Base-by-base conservation (phyloP, 352 stramenopile genomes). In the Pythium apleroticum region DNA sequence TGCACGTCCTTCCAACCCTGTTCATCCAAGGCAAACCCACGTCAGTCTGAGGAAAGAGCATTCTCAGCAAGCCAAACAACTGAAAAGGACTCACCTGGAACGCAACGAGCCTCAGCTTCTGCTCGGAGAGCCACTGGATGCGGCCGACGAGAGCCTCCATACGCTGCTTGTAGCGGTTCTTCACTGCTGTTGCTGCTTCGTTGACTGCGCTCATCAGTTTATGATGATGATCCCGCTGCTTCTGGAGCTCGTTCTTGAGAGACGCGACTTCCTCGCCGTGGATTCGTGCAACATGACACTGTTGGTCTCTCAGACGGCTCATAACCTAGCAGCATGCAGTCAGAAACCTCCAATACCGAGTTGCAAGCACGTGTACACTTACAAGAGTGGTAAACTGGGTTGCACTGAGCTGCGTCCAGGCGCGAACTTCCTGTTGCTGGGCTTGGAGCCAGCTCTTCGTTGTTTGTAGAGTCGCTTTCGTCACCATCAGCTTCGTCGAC, bases 1-100 rank as follows among this genome's bases (percentile, higher is more conserved):
- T 83, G 80, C 7, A 73, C 53, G 10, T 88, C 76, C 45, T 88
- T 90, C 78, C 79, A 90, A 3, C 65, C 65, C 73, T 84, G 53
- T 22, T 35, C 24, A 31, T 17, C 35, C 31, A 54, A n/a, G n/a
- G n/a, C n/a, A n/a, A n/a, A n/a, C n/a, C n/a, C n/a, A n/a, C n/a
- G n/a, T n/a, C n/a, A n/a, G n/a, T n/a, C n/a, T n/a, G n/a, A n/a
- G n/a, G n/a, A n/a, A 37, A 19, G 10, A 41, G 35, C 10, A 41
- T 41, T 19, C 11, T 41, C 35, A 19, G 19, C 4, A 9, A 33
- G 30, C 30, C 9, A 33, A 33, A 9, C 30, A 33, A 9, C 1
- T 19, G 35, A 19, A 15, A 39, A 41, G 35, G 10, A 41, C 11
- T 28, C 35, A 70, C 63, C 4, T 66, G 64, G 43, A 71, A 71